Conservation (phyloP, 2,329 filamentous ascomycete genomes). For the Dryadomyces sulphureus region DNA sequence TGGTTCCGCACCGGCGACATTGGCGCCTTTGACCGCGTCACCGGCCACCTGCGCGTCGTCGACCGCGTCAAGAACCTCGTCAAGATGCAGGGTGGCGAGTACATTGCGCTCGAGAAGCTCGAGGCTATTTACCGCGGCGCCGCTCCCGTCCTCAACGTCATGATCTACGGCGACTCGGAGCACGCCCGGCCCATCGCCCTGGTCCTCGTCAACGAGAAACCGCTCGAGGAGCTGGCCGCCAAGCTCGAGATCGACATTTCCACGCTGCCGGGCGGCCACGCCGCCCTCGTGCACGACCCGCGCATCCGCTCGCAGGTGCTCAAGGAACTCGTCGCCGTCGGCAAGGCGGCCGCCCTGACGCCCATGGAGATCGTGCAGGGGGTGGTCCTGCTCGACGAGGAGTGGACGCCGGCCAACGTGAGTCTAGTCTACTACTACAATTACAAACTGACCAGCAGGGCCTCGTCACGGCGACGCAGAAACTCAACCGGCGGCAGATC, state of each 20-base stretch:
- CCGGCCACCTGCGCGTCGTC: slow-evolving; percentile 74
- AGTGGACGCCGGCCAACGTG: slow-evolving; percentile 77
- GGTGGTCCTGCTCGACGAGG: slow-evolving; percentile 67
- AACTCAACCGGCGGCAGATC: slow-evolving; percentile 40
- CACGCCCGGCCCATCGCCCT: slow-evolving; percentile 71
- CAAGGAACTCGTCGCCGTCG: slow-evolving; percentile 54
- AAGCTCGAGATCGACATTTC: slow-evolving; percentile 36
- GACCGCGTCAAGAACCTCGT: slow-evolving; percentile 98
- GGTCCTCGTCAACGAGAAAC: slow-evolving; percentile 54
- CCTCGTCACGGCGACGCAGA: slow-evolving; percentile 46
- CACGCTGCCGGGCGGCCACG: slow-evolving; percentile 12
- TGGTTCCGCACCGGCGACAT: slow-evolving; percentile 98
- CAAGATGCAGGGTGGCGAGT: slow-evolving; percentile 90
- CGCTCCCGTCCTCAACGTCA: slow-evolving; percentile 70
- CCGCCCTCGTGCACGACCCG: slow-evolving; percentile 44
- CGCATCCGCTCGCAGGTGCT: slow-evolving; percentile 47
- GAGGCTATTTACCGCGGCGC: slow-evolving; percentile 79
- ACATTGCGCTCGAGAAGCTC: slow-evolving; percentile 91
- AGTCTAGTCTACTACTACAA: slow-evolving; percentile 26
- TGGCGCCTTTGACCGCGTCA: slow-evolving; percentile 60
- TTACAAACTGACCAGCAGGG: slow-evolving; percentile 23
- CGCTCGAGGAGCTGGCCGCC: slow-evolving; percentile 43
- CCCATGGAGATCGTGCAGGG: slow-evolving; percentile 63
- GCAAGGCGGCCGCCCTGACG: slow-evolving; percentile 49
- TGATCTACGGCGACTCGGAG: slow-evolving; percentile 65